phyloP scores from a whole-genome alignment of 2,329 filamentous ascomycete genomes.

The Fusarium marasasianum region DNA sequence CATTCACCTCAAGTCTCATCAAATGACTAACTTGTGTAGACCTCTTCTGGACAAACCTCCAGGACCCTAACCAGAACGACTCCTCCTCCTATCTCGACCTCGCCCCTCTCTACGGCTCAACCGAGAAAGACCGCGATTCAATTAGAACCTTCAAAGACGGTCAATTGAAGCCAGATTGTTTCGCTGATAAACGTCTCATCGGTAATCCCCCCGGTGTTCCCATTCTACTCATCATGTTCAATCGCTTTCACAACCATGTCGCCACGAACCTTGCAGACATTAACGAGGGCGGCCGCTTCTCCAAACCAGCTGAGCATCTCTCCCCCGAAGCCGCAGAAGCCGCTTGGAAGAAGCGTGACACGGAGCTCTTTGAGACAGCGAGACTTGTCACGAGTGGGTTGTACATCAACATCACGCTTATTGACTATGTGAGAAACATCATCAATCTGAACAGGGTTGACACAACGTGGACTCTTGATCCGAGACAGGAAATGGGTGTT shows the following conservation, averaged over 20 bases:
- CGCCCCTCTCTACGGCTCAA: constrained; percentile 76
- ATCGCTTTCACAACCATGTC: constrained; percentile 87
- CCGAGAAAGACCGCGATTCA: constrained; percentile 70
- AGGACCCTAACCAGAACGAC: constrained; percentile 68
- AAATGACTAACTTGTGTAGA: constrained; percentile 51
- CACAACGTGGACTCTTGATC: constrained; percentile 84
- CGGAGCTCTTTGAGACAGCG: constrained; percentile 82
- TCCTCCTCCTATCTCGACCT: constrained; percentile 79
- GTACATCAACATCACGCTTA: constrained; percentile 81
- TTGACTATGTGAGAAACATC: constrained; percentile 83
- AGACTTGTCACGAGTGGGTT: constrained; percentile 78
- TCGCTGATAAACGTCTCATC: constrained; percentile 74
- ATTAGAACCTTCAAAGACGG: constrained; percentile 77
- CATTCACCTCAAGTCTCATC: accelerated
- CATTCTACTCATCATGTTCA: constrained; percentile 80
- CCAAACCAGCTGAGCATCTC: constrained; percentile 64
- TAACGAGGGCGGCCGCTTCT: constrained; percentile 85
- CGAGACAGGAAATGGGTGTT: constrained; percentile 73
- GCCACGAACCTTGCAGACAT: constrained; percentile 83
- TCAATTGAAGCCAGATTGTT: constrained; percentile 76
- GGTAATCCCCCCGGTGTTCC: constrained; percentile 78
- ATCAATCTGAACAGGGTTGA: constrained; percentile 68
- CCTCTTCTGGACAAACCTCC: constrained; percentile 74
- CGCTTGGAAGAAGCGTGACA: constrained; percentile 75
- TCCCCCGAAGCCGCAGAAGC: constrained; percentile 58